These are phyloP conservation scores for Cercospora brassicicola DNA, from an alignment of 2,329 filamentous ascomycete species.

Conservation along the genomic window DNA sequence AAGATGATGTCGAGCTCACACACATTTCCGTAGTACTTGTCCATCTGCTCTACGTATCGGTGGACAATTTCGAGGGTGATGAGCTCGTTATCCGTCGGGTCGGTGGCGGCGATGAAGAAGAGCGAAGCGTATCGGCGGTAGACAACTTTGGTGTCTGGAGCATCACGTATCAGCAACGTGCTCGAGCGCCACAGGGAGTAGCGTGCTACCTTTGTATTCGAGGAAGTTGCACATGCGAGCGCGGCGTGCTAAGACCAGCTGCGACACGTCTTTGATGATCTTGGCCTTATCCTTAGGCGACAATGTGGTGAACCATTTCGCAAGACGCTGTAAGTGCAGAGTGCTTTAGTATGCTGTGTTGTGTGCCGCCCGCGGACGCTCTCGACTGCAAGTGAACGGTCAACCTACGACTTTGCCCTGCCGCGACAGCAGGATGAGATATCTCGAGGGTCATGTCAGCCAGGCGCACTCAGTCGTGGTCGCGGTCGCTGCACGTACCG, in stretches of 20 bases:
- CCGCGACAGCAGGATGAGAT: conserved; percentile 92
- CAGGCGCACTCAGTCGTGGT: conserved; percentile 4
- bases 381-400: neutral
- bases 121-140: conserved; percentile 98
- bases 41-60: conserved; percentile 99
- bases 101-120: conserved; percentile 98
- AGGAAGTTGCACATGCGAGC: conserved; percentile 99
- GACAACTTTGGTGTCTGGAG: conserved; percentile 90
- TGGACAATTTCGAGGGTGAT: conserved; percentile 98
- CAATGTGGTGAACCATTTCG: conserved; percentile 98
- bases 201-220: conserved; percentile 83
- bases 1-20: conserved; percentile 99
- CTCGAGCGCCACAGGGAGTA: conserved; percentile 6
- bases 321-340: conserved; percentile 69
- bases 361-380: conserved; percentile 19
- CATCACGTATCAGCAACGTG: conserved; percentile 16
- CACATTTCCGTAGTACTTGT: conserved; percentile 99
- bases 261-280: conserved; percentile 99
- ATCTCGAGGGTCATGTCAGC: conserved; percentile 58
- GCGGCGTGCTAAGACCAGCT: conserved; percentile 89
- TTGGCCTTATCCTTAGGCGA: conserved; percentile 99
- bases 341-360: conserved; percentile 18
- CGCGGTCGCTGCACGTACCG: conserved; percentile 45
- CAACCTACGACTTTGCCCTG: conserved; percentile 96
- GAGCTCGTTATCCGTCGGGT: conserved; percentile 95